Evolutionary conservation across 176 grass and related monocot genomes (phyloP).

Genomic region (Lolium perenne): DNA sequence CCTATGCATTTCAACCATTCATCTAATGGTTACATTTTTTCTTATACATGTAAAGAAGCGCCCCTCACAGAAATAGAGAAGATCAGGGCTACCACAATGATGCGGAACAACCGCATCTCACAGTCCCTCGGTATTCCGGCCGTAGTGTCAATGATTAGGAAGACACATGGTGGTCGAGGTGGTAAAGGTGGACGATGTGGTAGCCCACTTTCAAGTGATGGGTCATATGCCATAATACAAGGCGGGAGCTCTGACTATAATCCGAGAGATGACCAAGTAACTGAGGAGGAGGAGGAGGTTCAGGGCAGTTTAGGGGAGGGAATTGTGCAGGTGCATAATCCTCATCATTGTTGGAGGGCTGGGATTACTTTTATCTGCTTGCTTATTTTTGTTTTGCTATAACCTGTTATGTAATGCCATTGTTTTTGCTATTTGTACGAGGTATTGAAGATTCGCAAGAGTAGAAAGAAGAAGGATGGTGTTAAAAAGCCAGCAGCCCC

Average conservation of each 20-base stretch:
- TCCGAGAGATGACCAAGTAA: background rate
- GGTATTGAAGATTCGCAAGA: background rate
- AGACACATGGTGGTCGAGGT: too few species aligned
- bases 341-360: background rate
- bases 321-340: background rate
- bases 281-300: background rate
- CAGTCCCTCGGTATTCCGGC: too few species aligned
- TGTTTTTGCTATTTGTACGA: background rate
- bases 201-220: too few species aligned
- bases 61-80: too few species aligned
- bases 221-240: background rate
- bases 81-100: too few species aligned
- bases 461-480: background rate
- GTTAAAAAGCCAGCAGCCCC: background rate
- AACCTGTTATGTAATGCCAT: background rate
- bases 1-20: background rate
- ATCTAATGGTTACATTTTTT: background rate
- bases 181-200: too few species aligned
- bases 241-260: background rate
- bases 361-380: too few species aligned
- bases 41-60: too few species aligned
- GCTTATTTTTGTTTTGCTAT: too few species aligned
- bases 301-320: background rate
- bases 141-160: too few species aligned
- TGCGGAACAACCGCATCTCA: too few species aligned